Evolutionary conservation across 495 filamentous ascomycete genomes (phyloP).

Genomic region (Sordaria brevicollis): DNA sequence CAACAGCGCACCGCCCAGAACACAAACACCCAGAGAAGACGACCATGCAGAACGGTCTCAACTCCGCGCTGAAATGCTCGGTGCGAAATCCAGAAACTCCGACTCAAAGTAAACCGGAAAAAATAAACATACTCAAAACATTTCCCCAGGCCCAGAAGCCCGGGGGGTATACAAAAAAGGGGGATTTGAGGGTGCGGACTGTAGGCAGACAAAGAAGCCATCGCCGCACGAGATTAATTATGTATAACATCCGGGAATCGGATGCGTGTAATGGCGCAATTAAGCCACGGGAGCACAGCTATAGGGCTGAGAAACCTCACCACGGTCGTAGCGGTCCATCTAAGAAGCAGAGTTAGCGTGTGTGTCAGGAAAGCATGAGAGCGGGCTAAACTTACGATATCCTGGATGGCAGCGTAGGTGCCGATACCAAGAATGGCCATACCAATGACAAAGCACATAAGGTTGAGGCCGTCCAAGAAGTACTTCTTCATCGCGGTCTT

Average conservation of each 20-base stretch:
- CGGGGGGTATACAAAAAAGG: not conserved
- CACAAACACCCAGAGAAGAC: not conserved
- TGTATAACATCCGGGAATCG: not conserved
- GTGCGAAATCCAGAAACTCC: not conserved
- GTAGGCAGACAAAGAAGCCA: not conserved
- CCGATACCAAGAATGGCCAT: slow-evolving; percentile 45
- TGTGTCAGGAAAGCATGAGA: not conserved
- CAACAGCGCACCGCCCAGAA: not conserved
- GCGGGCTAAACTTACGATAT: slow-evolving; percentile 37
- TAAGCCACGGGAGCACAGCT: slow-evolving; percentile 29
- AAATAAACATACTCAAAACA: not conserved
- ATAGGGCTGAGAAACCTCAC: slow-evolving; percentile 37
- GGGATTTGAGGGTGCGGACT: not conserved
- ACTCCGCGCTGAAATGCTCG: not conserved
- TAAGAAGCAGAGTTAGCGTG: slow-evolving; percentile 14
- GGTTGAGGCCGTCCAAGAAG: slow-evolving; percentile 36
- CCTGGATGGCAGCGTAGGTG: slow-evolving; percentile 46
- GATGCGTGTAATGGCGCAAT: not conserved
- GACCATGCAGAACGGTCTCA: not conserved
- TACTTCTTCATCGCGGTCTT: slow-evolving; percentile 37
- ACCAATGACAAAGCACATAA: slow-evolving; percentile 43
- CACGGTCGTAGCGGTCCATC: slow-evolving; percentile 33
- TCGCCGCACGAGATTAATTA: not conserved
- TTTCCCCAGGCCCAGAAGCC: not conserved
- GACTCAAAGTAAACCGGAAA: not conserved